Percentiles rank a stretch among this genome's conserved stretches.
These are phyloP conservation scores for Eucommia ulmoides DNA, from an alignment of 257 asterid genomes.

Conservation along the genomic window DNA sequence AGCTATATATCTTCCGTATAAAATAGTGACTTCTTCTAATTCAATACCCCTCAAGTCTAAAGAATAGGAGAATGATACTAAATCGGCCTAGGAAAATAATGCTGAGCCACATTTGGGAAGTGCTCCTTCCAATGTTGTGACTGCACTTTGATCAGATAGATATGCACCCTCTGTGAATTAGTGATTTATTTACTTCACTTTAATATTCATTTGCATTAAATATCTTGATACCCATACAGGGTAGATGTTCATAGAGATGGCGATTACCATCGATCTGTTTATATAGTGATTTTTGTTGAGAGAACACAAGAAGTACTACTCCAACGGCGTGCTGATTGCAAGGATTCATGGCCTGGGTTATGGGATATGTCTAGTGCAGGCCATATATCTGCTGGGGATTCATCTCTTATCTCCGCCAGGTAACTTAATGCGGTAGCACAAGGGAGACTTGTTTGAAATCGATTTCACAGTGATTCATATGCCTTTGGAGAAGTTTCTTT, in stretches of 20 bases:
- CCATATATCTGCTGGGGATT: slow-evolving; percentile 92
- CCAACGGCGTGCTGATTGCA: slow-evolving; percentile 71
- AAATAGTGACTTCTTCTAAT: too few species aligned
- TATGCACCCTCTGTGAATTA: background rate
- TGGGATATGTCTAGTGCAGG: slow-evolving; percentile 99
- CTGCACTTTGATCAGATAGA: too few species aligned
- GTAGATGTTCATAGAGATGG: slow-evolving; percentile 75
- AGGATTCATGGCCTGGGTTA: slow-evolving; percentile 92
- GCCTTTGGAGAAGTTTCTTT: background rate
- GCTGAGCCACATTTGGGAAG: too few species aligned
- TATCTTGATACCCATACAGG: slow-evolving; percentile 26
- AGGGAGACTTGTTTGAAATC: slow-evolving; percentile 2
- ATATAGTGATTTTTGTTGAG: slow-evolving; percentile 88
- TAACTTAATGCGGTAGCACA: slow-evolving; percentile 10
- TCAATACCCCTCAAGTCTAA: background rate
- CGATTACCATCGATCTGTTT: slow-evolving; percentile 89
- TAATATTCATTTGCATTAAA: slow-evolving; percentile 4
- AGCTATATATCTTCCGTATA: too few species aligned
- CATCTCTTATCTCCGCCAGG: slow-evolving; percentile 87
- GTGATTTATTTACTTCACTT: background rate
- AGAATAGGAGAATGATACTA: too few species aligned
- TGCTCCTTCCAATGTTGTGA: background rate
- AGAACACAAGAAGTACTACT: slow-evolving; percentile 71
- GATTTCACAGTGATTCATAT: background rate
- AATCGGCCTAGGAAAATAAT: too few species aligned